Evolutionary conservation across 768 basidiomycete genomes (phyloP), one percentile per base, ranked within the genome.

Genomic region (Podaxis mareebaensis): DNA sequence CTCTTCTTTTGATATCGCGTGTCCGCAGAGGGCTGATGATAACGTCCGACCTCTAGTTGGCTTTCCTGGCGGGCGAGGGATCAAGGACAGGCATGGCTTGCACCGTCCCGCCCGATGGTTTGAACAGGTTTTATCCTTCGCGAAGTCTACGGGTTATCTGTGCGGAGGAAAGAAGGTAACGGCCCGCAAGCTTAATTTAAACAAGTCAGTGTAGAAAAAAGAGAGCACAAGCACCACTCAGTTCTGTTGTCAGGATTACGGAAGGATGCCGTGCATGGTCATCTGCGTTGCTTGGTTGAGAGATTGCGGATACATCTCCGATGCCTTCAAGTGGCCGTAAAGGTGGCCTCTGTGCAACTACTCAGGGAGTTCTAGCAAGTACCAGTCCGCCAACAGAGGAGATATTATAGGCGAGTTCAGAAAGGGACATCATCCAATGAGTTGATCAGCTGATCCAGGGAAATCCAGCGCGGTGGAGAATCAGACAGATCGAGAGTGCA

Each of bases 281-380:
- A 82, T 12, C 85, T 84, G 63, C 84, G 75, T 63, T 83, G 75
- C 10, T 81, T 75, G 33, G 89, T 84, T 38, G 76, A 74, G 68
- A 77, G 75, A 0, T 79, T 80, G 67, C 87, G 87, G 71, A 83
- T 81, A 56, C 71, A 78, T 69, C 82, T 77, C 88, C 90, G 26
- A 91, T 83, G 63, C 91, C 87, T 61, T 78, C 75, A 20, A 94
- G 58, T 78, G 74, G 71, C 89, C 90, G 67, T 92, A 93, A 33
- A 92, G 93, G 68, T 90, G 92, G 60, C 83, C 59, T 85, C 82
- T 12, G 91, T 94, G 1, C 89, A 90, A 88, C 83, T 33, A 91
- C 81, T 15, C 69, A 75, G 71, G 79, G 74, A 0, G 86, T 88
- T 58, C 79, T 79, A 2, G 84, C 83, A 15, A 85, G 83, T 33